Evolutionary conservation across 2,329 filamentous ascomycete species (phyloP).

Genomic region (Colletotrichum acutatum): DNA sequence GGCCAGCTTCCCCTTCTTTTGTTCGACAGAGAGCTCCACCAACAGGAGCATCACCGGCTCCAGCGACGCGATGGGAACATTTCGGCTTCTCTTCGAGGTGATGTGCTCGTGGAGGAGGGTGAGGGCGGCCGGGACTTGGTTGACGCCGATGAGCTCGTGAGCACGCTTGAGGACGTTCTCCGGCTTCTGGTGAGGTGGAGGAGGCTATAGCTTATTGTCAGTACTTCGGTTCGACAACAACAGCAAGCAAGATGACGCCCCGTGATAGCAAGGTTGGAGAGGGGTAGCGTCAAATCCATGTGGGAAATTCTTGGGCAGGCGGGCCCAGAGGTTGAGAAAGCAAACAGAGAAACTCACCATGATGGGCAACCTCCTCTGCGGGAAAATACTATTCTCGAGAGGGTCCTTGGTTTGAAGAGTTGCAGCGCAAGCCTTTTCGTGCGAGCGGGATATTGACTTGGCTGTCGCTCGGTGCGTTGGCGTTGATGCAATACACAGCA

Average conservation of each 20-base stretch:
- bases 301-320: slow-evolving; percentile 14
- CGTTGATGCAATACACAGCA: slow-evolving; percentile 38
- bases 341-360: slow-evolving; percentile 39
- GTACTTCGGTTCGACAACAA: slow-evolving; percentile 36
- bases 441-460: slow-evolving; percentile 49
- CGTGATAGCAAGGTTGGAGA: slow-evolving; percentile 71
- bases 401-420: slow-evolving; percentile 45
- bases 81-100: slow-evolving; percentile 96
- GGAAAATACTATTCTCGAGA: slow-evolving; percentile 47
- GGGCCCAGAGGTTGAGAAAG: not conserved
- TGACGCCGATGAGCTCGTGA: slow-evolving; percentile 97
- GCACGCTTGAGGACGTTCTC: slow-evolving; percentile 99
- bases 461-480: slow-evolving; percentile 50
- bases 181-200: slow-evolving; percentile 95
- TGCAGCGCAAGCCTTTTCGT: slow-evolving; percentile 48
- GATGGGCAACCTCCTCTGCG: slow-evolving; percentile 61
- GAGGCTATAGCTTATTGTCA: slow-evolving; percentile 71
- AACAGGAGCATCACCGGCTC: slow-evolving; percentile 99
- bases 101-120: slow-evolving; percentile 98
- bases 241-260: slow-evolving; percentile 20
- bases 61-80: slow-evolving; percentile 93
- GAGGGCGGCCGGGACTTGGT: slow-evolving; percentile 91
- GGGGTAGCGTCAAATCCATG: slow-evolving; percentile 30
- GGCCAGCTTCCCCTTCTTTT: slow-evolving; percentile 97
- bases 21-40: slow-evolving; percentile 95